Evolutionary conservation across 179 eudicot species (phyloP), one percentile per base, ranked within the genome.

Genomic region (Beta lomatogona): DNA sequence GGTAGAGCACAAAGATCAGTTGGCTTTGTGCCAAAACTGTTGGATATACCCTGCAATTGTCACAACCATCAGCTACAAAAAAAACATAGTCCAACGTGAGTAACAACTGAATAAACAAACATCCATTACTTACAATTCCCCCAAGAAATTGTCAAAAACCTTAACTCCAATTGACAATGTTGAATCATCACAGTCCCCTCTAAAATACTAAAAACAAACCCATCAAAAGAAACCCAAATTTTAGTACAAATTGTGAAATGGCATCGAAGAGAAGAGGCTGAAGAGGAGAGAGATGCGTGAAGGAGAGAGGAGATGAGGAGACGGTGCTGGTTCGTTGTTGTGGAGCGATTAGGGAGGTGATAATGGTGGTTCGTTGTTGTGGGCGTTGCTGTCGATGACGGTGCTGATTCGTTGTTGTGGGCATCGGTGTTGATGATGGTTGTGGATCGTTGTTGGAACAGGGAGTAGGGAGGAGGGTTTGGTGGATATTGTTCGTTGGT

Each of bases 21-120:
- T 50, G 98, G 98, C 84, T 87, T 88, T 48, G 86, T 85, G 83
- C 98, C 80, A 95, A 83, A 71, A 95, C 90, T 46, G 72, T 88
- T 61, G 97, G 98, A 77, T 78, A 71, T 59, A 82, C 85, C 97
- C 98, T 95, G 82, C 81, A 87, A 79, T 80, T 19, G 12, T 63
- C 36, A 60, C 15, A 12, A 71, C 25, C 76, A 77, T 53, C 46
- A 80, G 48, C 61, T 63, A 5, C 81, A 21, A 74, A 58, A 3
- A 44, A 69, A 65, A 25, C 16, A 50, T 9, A 48, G 0, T 13
- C 28, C 60, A n/a, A 28, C 41, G 28, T 1, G 59, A 31, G 59
- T 31, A 73, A 71, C 44, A 73, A 71, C 44, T 15, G 25, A 52
- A 11, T 54, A 8, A 19, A 55, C 19, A 46, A 55, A 36, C 45